Percentiles rank a stretch among this genome's conserved stretches.
Evolutionary conservation across 228 moss, liverwort and hornwort genomes (phyloP).

Genomic region (Sphagnum fallax): DNA sequence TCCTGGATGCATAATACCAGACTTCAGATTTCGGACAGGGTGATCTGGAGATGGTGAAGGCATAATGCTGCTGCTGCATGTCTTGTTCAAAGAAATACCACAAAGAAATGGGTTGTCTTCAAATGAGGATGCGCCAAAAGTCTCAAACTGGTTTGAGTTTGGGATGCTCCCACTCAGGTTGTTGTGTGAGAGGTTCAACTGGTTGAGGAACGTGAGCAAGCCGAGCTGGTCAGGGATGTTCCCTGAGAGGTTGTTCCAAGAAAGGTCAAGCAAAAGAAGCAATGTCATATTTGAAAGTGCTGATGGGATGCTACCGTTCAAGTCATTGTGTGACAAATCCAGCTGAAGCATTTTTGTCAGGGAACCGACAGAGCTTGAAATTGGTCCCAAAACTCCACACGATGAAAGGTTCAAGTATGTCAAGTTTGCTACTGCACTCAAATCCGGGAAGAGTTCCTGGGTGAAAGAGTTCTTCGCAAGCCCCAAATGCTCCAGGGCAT

Average conservation of each 20-base stretch:
- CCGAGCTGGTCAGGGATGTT: conserved; percentile 21
- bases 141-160: conserved; percentile 11
- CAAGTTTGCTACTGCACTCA: conserved; percentile 14
- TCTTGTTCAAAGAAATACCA: conserved; percentile 10
- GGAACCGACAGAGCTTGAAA: conserved; percentile 21
- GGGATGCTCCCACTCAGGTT: conserved; percentile 28
- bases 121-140: conserved; percentile 16
- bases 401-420: conserved; percentile 40
- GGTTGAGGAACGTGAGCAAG: conserved; percentile 14
- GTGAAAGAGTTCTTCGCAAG: conserved; percentile 22
- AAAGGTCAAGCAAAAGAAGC: conserved; percentile 21
- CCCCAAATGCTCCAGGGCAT: conserved; percentile 21
- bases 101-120: conserved; percentile 37
- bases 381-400: conserved; percentile 37
- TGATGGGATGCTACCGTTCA: conserved; percentile 38
- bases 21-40: conserved; percentile 3
- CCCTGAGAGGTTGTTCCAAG: conserved; percentile 30
- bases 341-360: conserved; percentile 18
- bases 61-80: background rate
- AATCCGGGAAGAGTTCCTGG: conserved; percentile 15
- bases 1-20: conserved; percentile 5
- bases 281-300: conserved; percentile 9
- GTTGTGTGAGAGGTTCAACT: conserved; percentile 31
- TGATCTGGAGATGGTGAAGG: background rate
- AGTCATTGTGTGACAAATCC: conserved; percentile 53